Conservation (phyloP, 805 yeast species). For the Yarrowia sp. region DNA sequence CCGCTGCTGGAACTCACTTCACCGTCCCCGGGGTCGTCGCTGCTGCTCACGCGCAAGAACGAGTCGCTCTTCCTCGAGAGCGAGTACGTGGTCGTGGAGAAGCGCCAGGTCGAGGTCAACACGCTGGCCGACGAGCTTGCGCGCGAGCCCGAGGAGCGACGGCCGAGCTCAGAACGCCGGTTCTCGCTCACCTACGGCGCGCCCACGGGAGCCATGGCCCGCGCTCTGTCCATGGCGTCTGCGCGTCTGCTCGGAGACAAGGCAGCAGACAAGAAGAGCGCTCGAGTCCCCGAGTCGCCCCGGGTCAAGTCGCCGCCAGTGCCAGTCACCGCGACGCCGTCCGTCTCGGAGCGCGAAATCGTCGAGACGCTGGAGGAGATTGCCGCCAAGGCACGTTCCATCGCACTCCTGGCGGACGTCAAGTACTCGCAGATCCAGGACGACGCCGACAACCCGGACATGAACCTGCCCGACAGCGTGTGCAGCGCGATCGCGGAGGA, state of each 20-base stretch:
- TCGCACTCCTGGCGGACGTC: constrained; percentile 84
- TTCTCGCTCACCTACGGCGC: constrained; percentile 41
- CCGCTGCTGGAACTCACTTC: constrained; percentile 11
- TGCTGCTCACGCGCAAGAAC: neutral
- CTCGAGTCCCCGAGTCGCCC: too few species aligned
- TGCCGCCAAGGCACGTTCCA: constrained; percentile 88
- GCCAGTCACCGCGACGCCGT: neutral
- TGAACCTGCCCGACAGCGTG: neutral
- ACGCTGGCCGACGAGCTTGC: constrained; percentile 92
- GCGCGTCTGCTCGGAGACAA: constrained; percentile 73
- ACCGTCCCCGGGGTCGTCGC: constrained; percentile 5
- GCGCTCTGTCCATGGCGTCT: constrained; percentile 84
- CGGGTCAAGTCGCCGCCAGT: neutral
- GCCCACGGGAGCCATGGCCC: constrained; percentile 85
- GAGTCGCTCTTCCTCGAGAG: constrained; percentile 50
- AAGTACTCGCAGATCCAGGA: constrained; percentile 72
- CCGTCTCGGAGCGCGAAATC: neutral
- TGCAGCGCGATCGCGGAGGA: constrained; percentile 66
- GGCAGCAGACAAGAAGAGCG: neutral
- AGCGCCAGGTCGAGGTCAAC: constrained; percentile 90
- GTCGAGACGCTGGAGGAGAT: constrained; percentile 54
- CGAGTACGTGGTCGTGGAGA: constrained; percentile 93
- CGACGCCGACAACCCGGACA: constrained; percentile 30
- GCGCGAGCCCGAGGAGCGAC: constrained; percentile 32
- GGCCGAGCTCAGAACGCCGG: constrained; percentile 32